Evolutionary conservation across 23 red algal species (phyloP), one percentile per base, ranked within the genome.

Genomic region (Gracilaria gracilis): DNA sequence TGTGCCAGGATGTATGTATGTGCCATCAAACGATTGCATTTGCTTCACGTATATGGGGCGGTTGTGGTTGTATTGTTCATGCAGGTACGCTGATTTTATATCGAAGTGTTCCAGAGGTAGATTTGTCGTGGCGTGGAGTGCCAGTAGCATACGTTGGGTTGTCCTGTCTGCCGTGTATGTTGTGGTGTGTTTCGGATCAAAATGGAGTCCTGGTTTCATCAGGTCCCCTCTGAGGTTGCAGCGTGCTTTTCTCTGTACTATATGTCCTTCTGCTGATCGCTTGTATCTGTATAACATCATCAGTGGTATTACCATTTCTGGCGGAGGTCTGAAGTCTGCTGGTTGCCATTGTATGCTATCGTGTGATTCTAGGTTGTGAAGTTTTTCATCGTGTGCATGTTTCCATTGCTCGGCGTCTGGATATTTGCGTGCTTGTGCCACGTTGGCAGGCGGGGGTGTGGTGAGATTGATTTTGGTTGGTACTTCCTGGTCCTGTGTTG

Each of bases 81-180:
- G 55, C 34, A 84, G 14, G 32, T 84, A 84, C 17, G 80, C 80
- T 0, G 55, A 3, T 0, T 42, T 84, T 17, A 84, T 84, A n/a
- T 84, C 80, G 55, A 84, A 84, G 34, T 84, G 58, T 65, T 62
- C 80, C 24, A 84, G 9, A 13, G 51, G 55, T 28, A 40, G 19
- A 28, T 84, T n/a, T n/a, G n/a, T n/a, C n/a, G n/a, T n/a, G n/a
- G n/a, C n/a, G n/a, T n/a, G n/a, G n/a, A n/a, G n/a, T n/a, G n/a
- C n/a, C n/a, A n/a, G n/a, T n/a, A n/a, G n/a, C n/a, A n/a, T n/a
- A n/a, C n/a, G n/a, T n/a, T n/a, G n/a, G n/a, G n/a, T n/a, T n/a
- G n/a, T n/a, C n/a, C n/a, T n/a, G n/a, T n/a, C n/a, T n/a, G n/a
- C n/a, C n/a, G n/a, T n/a, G n/a, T n/a, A n/a, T n/a, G n/a, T n/a